Conservation (phyloP, 148 eudicot genomes). For the Rhododendron vialii region DNA sequence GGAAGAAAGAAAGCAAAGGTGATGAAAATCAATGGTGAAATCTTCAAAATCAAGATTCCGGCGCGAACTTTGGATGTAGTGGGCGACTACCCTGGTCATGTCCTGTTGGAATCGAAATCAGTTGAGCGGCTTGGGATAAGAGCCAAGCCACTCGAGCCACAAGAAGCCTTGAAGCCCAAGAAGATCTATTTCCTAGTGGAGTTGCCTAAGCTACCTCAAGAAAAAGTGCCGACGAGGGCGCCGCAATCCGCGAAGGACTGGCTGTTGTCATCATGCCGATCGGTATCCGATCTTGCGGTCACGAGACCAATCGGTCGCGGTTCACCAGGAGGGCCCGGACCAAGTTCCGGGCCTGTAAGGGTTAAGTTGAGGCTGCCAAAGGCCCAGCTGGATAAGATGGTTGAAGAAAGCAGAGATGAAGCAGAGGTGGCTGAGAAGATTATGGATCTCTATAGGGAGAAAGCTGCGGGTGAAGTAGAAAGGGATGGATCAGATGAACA, state of each 20-base stretch:
- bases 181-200: constrained; percentile 68
- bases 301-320: background rate
- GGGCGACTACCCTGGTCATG: constrained; percentile 57
- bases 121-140: constrained; percentile 54
- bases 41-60: constrained; percentile 51
- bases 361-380: constrained; percentile 66
- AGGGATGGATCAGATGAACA: background rate
- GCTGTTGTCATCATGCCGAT: constrained; percentile 14
- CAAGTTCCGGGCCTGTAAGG: constrained; percentile 33
- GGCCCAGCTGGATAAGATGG: constrained; percentile 39
- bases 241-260: constrained; percentile 25
- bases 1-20: constrained; percentile 49
- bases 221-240: constrained; percentile 13
- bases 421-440: constrained; percentile 55
- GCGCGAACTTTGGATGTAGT: constrained; percentile 43
- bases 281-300: constrained; percentile 33
- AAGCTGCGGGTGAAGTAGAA: background rate
- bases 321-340: background rate
- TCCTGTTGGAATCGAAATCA: constrained; percentile 54
- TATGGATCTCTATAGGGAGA: constrained; percentile 37
- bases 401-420: constrained; percentile 51
- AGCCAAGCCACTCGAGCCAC: constrained; percentile 48
- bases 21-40: constrained; percentile 77
- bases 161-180: constrained; percentile 37
- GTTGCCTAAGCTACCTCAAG: constrained; percentile 42